phyloP scores from a whole-genome alignment of 2,329 filamentous ascomycete genomes.

The Ophiostoma perfectum region DNA sequence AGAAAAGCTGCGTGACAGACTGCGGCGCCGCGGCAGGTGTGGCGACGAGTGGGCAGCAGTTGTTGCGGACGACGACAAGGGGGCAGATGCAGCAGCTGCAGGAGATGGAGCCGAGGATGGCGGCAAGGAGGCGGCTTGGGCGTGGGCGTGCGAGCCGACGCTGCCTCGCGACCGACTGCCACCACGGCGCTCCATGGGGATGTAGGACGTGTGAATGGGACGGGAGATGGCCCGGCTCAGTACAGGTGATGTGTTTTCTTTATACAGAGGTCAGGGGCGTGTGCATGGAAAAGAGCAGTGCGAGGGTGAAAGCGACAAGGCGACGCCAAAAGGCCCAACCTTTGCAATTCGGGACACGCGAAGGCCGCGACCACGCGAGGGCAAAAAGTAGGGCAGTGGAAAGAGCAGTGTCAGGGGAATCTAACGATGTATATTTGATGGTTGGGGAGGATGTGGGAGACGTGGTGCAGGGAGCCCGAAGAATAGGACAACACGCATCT shows the following conservation, averaged over 20 bases:
- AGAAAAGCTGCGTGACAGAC: not conserved
- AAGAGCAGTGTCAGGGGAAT: not conserved
- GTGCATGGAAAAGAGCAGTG: not conserved
- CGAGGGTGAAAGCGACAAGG: not conserved
- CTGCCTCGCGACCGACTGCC: conserved; percentile 27
- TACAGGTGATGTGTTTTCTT: not conserved
- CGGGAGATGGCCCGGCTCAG: not conserved
- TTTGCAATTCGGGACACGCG: conserved; percentile 12
- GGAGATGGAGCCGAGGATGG: conserved; percentile 9
- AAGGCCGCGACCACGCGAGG: not conserved
- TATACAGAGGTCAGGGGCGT: not conserved
- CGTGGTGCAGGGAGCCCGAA: not conserved
- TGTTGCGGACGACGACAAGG: not conserved
- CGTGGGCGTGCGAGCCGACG: conserved; percentile 14
- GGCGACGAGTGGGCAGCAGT: conserved; percentile 30
- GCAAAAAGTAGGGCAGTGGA: conserved; percentile 3
- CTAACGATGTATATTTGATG: not conserved
- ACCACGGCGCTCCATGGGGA: conserved; percentile 26
- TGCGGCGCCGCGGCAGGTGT: not conserved
- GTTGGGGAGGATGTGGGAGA: not conserved
- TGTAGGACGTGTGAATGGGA: not conserved
- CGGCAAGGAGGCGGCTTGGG: conserved; percentile 7
- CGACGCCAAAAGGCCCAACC: not conserved
- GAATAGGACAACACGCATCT: conserved; percentile 1
- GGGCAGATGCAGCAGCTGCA: not conserved